Percentiles rank a stretch among this genome's conserved stretches.
These are phyloP conservation scores for Haematococcus sp. DNA, from an alignment of 139 green algal genomes.

Conservation along the genomic window DNA sequence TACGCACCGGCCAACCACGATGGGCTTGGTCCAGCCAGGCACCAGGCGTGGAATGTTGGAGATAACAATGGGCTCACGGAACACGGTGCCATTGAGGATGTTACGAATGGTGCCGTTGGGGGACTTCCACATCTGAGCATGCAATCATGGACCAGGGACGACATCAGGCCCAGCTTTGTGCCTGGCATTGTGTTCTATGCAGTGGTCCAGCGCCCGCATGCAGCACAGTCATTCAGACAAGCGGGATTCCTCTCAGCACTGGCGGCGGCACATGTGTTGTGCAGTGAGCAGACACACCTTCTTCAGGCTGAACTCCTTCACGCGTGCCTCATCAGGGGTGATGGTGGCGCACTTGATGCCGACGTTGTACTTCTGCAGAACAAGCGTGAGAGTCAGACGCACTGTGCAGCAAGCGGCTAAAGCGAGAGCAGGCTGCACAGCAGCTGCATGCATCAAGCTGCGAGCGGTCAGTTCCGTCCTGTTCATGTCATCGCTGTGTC, in stretches of 20 bases:
- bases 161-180: neutral
- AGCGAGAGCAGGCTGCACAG: neutral
- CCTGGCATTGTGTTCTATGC: too few species aligned
- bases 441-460: conserved; percentile 1
- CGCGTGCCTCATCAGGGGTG: conserved; percentile 92
- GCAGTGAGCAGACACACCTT: too few species aligned
- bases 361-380: conserved; percentile 76
- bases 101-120: conserved; percentile 92
- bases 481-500: neutral
- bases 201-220: too few species aligned
- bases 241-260: too few species aligned
- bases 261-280: too few species aligned
- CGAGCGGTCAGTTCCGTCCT: neutral
- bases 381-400: neutral
- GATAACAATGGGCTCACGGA: conserved; percentile 94
- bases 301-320: conserved; percentile 95
- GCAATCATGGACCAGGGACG: too few species aligned
- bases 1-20: conserved; percentile 81
- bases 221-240: too few species aligned
- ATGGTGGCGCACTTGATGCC: conserved; percentile 99
- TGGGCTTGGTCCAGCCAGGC: conserved; percentile 88
- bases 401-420: neutral
- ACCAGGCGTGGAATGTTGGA: conserved; percentile 92
- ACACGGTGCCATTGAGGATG: conserved; percentile 89
- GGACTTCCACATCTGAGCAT: conserved; percentile 57